Percentiles rank a stretch among this genome's conserved stretches.
Evolutionary conservation across 129 eudicot species (phyloP).

Genomic region (Centrapalus pauciflorus): DNA sequence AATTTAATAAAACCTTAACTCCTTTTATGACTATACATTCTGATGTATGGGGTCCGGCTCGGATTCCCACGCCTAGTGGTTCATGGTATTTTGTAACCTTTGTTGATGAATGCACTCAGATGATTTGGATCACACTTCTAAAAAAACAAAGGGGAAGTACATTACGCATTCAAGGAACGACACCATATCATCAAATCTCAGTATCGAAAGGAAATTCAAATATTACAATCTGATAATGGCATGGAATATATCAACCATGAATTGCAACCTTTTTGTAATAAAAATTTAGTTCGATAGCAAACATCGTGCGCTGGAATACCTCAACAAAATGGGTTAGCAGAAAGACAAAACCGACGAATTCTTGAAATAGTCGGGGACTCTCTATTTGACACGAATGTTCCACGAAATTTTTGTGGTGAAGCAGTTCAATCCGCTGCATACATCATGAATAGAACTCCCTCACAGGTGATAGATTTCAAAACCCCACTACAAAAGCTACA

Average conservation of each 20-base stretch:
- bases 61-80: too few species aligned
- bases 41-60: slow-evolving; percentile 19
- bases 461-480: background rate
- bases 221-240: background rate
- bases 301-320: background rate
- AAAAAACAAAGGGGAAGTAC: too few species aligned
- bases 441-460: too few species aligned
- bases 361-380: too few species aligned
- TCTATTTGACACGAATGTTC: too few species aligned
- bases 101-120: slow-evolving; percentile 22
- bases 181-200: background rate
- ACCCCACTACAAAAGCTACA: background rate
- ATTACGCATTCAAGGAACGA: background rate
- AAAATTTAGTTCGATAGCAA: background rate
- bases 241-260: background rate
- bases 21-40: slow-evolving; percentile 16
- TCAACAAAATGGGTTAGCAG: too few species aligned
- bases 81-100: too few species aligned
- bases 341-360: too few species aligned
- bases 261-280: background rate
- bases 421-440: too few species aligned
- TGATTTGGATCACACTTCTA: too few species aligned
- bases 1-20: slow-evolving; percentile 7
- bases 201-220: background rate
- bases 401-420: too few species aligned